Evolutionary conservation across 2,329 filamentous ascomycete genomes (phyloP), one percentile per base, ranked within the genome.

Genomic region (Emericellopsis cladophorae): DNA sequence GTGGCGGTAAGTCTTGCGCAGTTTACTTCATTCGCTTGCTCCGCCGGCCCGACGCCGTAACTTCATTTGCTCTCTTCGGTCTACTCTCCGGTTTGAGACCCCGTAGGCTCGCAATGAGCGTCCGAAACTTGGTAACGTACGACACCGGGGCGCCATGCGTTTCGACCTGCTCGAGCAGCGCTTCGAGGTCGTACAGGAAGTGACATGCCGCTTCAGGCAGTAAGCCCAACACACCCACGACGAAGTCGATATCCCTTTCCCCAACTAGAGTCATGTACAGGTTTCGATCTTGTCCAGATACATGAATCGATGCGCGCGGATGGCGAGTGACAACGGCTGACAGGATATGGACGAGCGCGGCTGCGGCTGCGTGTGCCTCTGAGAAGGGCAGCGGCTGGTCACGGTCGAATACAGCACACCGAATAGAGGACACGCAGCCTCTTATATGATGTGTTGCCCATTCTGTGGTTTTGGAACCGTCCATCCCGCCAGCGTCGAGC

Each of bases 381-480:
- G 47, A 51, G 0, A 46, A 44, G 11, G 55, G 48, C 0, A 69
- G 58, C 1, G 65, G 62, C 7, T 47, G 51, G 37, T 60, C 54
- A 4, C 62, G 57, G 23, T 55, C 51, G 42, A 60, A 59, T 11
- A 73, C 58, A 14, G 62, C 53, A 29, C 60, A 54, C 36, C 59
- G 56, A 44, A 76, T 66, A 43, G 66, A 62, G 26, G 50, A 47
- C 11, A 66, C 56, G 22, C 65, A 64, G 16, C 60, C 58, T 7
- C 56, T 48, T 24, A 76, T 60, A 42, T 74, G 71, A 5, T 49
- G 53, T 1, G 67, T 64, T 4, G 70, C 72, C 72, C 72, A 76
- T 8, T 55, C 40, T 1, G 70, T 66, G 43, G 70, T 50, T 9
- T 15, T 40, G 14, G 37, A 26, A 24, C 18, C 14, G 10, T 26